Evolutionary conservation across 2,329 filamentous ascomycete species (phyloP).

Genomic region (Elsinoe arachidis): DNA sequence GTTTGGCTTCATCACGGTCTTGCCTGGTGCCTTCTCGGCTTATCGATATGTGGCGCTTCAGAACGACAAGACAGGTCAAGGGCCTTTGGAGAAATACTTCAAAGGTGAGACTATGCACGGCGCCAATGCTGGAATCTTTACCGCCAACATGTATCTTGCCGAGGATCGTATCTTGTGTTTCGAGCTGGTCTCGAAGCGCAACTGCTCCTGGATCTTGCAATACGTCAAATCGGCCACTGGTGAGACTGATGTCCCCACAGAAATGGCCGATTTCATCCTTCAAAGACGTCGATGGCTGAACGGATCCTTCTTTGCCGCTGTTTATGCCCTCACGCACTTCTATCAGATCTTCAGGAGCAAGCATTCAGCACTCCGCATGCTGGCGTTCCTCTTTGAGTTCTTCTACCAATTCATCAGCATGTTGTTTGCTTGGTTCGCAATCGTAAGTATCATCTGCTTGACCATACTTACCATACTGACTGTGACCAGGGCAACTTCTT

Average conservation of each 20-base stretch:
- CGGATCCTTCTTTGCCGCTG: constrained; percentile 93
- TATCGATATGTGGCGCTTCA: constrained; percentile 92
- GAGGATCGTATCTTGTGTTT: constrained; percentile 99
- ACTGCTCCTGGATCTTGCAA: constrained; percentile 93
- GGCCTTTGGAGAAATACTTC: constrained; percentile 94
- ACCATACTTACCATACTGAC: constrained; percentile 13
- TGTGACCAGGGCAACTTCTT: constrained; percentile 74
- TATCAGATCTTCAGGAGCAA: constrained; percentile 92
- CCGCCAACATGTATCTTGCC: constrained; percentile 97
- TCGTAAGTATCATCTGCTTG: constrained; percentile 42
- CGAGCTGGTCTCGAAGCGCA: constrained; percentile 93
- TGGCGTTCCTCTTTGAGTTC: constrained; percentile 88
- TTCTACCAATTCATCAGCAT: constrained; percentile 91
- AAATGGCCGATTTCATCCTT: constrained; percentile 87
- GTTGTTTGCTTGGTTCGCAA: constrained; percentile 97
- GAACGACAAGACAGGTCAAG: constrained; percentile 90
- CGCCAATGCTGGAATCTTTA: constrained; percentile 89
- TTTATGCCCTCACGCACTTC: constrained; percentile 91
- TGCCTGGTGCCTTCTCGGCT: constrained; percentile 96
- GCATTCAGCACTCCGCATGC: constrained; percentile 77
- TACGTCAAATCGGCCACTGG: constrained; percentile 97
- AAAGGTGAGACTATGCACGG: constrained; percentile 93
- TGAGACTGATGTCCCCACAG: constrained; percentile 93
- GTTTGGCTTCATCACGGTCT: constrained; percentile 93
- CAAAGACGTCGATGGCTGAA: constrained; percentile 97